Evolutionary conservation across 768 basidiomycete genomes (phyloP), one percentile per base, ranked within the genome.

Genomic region (Strobilomyces echinocephalus): DNA sequence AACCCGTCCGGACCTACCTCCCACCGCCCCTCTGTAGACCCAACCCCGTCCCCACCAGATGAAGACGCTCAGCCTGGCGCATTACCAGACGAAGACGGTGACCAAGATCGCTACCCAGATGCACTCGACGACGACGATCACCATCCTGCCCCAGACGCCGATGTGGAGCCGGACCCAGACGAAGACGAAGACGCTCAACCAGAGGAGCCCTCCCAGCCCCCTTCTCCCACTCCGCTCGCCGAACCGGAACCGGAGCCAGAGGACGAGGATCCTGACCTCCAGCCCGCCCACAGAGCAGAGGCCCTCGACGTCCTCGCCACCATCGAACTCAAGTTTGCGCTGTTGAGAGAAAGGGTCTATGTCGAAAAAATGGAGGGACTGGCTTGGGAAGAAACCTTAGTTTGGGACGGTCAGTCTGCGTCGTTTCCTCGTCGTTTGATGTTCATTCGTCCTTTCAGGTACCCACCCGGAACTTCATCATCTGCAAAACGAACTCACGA

Each of bases 341-440:
- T 88, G 31, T 69, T 97, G 52, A 74, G 95, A 44, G 94, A 97
- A 67, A 77, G 83, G 46, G 76, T 97, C 15, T 97, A 95, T 68
- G 77, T 97, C 18, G 95, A 98, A 72, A 89, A 94, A 68, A 93
- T 97, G 91, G 89, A 93, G 38, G 83, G 82, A 5, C 73, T 95
- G 8, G 87, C 89, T 33, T 87, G 85, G 82, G 95, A 98, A 69
- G 93, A 97, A 64, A 73, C 80, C 14, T 74, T 94, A 61, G 78
- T 98, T 21, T 75, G 80, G 28, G 80, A 85, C 40, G 89, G 94
- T 93, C 60, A 60, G 84, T 73, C 20, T 15, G 9, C 30, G 4
- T 8, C 16, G 2, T 38, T 40, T 24, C 48, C 46, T 31, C 46
- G 8, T 20, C 28, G 16, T 6, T 41, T 34, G 51, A 1, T n/a